Base-by-base conservation (phyloP, 2,329 filamentous ascomycete species). In the Nemania sp. region DNA sequence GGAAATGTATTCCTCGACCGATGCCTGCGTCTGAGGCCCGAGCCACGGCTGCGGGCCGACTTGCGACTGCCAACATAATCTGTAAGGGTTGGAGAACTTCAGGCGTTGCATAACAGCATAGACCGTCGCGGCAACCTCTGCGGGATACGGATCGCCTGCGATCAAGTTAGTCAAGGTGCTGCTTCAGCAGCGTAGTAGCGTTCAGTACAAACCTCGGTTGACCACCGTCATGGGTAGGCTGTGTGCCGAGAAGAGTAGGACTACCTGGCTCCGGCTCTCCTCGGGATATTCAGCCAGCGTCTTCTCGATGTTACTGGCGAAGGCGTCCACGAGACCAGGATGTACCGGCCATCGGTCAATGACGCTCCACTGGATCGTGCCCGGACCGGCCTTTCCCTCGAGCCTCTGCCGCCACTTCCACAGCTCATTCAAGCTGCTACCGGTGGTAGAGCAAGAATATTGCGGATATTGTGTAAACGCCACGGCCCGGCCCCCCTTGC, bases 401-500 rank as follows among this genome's bases (percentile, higher is more conserved):
- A 99, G 79, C 64, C 92, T 83, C 72, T 92, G 90, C 65, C 93
- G 85, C 92, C 93, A 97, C 78, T 96, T 97, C 95, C 95, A 99
- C 37, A 99, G 79, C 78, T 99, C 95, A 72, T 99, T 99, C 59
- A 99, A 79, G 64, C 92, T 97, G 76, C 92, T 97, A 20, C 95
- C 95, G 0, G 95, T 99, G 1, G 95, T 99, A 18, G 92, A 97
- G 79, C 96, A 99, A 18, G 92, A 97, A 77, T 99, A 99, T 75
- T 99, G 95, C 2, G 95, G 95, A 71, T 99, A 99, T 77, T 99
- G 95, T 29, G 94, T 97, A 73, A 99, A 99, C 1, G 95, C 95
- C 4, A 99, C 92, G 1, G 96, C 95, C 60, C 95, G 86, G 2
- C 94, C 94, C n/a, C 93, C 93, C 62, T 87, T 91, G 4, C 94